Conservation (phyloP, 2,329 filamentous ascomycete species). For the Aspergillus fijiensis region DNA sequence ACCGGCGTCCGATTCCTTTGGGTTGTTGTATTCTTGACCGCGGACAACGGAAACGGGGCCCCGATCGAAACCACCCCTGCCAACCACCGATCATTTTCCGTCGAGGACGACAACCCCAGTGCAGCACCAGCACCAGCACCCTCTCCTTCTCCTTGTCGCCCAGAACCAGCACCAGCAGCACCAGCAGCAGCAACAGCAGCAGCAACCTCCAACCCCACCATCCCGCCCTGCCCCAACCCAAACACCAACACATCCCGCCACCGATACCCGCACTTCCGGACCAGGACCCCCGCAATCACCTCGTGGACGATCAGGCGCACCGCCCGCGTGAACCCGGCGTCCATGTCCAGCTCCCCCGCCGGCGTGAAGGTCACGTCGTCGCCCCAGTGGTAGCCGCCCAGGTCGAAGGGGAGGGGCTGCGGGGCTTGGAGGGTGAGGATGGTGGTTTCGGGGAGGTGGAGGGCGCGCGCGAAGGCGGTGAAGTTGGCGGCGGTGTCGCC, state of each 20-base stretch:
- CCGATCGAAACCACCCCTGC: constrained; percentile 44
- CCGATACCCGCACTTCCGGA: constrained; percentile 60
- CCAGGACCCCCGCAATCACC: constrained; percentile 53
- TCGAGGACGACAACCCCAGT: no score
- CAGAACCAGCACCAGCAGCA: neutral
- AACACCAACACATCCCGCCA: constrained; percentile 62
- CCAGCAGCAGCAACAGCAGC: neutral
- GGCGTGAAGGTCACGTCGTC: constrained; percentile 61
- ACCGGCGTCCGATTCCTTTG: constrained; percentile 43
- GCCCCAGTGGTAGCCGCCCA: constrained; percentile 69
- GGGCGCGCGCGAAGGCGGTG: constrained; percentile 63
- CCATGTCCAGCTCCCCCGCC: constrained; percentile 58
- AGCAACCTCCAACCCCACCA: constrained; percentile 56
- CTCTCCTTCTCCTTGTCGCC: constrained; percentile 6
- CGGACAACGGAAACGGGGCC: constrained; percentile 40
- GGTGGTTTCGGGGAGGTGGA: constrained; percentile 74
- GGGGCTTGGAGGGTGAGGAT: constrained; percentile 73
- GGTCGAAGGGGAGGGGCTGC: constrained; percentile 64
- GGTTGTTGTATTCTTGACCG: constrained; percentile 21
- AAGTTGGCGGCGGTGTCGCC: constrained; percentile 74
- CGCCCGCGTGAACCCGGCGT: constrained; percentile 60
- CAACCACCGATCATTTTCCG: constrained; percentile 24
- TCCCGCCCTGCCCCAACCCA: constrained; percentile 68
- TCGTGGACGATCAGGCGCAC: constrained; percentile 49
- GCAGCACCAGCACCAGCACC: no score